A percentile compares a stretch with the other conserved stretches of the same genome.
Evolutionary conservation across 2,329 filamentous ascomycete species (phyloP).

Genomic region (Trichoderma brevicompactum): DNA sequence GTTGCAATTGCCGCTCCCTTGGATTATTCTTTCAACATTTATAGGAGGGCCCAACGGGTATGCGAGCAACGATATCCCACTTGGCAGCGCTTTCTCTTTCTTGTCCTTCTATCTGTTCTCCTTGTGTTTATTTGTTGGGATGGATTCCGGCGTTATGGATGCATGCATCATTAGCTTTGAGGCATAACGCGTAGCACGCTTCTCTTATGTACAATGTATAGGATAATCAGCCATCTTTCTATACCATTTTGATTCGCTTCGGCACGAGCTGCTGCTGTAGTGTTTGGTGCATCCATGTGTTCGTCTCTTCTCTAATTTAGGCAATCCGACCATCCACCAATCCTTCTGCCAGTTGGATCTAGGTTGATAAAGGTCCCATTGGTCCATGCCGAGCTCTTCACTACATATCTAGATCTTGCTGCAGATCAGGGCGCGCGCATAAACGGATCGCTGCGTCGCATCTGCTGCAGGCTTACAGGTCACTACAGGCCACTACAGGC

Average conservation of each 20-base stretch:
- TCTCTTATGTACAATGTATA: constrained; percentile 28
- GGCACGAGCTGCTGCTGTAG: background rate
- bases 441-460: background rate
- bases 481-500: background rate
- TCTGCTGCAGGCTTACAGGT: no score
- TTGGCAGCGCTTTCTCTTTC: background rate
- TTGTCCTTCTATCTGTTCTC: background rate
- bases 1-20: background rate
- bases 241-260: background rate
- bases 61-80: background rate
- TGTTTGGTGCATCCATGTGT: background rate
- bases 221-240: constrained; percentile 8
- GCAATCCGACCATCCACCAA: no score
- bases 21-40: background rate
- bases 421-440: background rate
- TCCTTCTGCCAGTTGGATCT: no score
- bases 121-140: background rate
- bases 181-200: constrained; percentile 30
- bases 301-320: background rate
- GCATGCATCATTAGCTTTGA: constrained; percentile 12
- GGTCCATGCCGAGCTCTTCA: background rate
- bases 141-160: constrained; percentile 27
- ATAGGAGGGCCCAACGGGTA: background rate
- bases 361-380: background rate
- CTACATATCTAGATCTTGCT: background rate